Conservation (phyloP, 2,329 filamentous ascomycete species). For the Aspergillus puulaauensis region DNA sequence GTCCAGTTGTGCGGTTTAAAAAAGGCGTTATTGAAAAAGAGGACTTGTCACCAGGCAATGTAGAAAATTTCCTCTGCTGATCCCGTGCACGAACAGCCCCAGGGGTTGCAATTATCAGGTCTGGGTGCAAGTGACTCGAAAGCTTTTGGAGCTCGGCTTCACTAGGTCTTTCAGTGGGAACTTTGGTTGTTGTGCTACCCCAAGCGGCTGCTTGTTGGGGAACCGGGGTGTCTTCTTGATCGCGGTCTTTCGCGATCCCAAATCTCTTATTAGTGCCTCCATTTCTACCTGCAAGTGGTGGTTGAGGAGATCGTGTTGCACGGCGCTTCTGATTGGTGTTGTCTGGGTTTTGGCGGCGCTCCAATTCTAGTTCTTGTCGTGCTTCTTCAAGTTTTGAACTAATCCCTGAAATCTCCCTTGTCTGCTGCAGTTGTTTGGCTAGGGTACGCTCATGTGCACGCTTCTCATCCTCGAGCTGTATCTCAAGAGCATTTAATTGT, state of each 20-base stretch:
- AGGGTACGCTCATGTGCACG: slow-evolving; percentile 62
- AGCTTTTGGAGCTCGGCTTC: slow-evolving; percentile 35
- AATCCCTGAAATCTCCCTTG: slow-evolving; percentile 41
- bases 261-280: slow-evolving; percentile 69
- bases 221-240: slow-evolving; percentile 63
- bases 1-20: slow-evolving; percentile 70
- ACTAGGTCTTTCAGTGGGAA: slow-evolving; percentile 39
- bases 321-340: slow-evolving; percentile 43
- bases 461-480: slow-evolving; percentile 80
- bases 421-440: slow-evolving; percentile 34
- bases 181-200: slow-evolving; percentile 26
- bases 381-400: slow-evolving; percentile 48
- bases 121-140: slow-evolving; percentile 38
- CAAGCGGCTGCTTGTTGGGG: slow-evolving; percentile 37
- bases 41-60: slow-evolving; percentile 78
- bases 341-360: slow-evolving; percentile 44
- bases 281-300: slow-evolving; percentile 69
- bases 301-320: slow-evolving; percentile 61
- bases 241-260: slow-evolving; percentile 66
- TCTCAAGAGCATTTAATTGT: slow-evolving; percentile 73
- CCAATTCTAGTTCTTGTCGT: slow-evolving; percentile 44
- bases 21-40: slow-evolving; percentile 93
- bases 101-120: slow-evolving; percentile 52
- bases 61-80: slow-evolving; percentile 58
- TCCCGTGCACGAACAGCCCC: slow-evolving; percentile 51